phyloP scores from a whole-genome alignment of 257 asterid species.

The Cruciata laevipes region DNA sequence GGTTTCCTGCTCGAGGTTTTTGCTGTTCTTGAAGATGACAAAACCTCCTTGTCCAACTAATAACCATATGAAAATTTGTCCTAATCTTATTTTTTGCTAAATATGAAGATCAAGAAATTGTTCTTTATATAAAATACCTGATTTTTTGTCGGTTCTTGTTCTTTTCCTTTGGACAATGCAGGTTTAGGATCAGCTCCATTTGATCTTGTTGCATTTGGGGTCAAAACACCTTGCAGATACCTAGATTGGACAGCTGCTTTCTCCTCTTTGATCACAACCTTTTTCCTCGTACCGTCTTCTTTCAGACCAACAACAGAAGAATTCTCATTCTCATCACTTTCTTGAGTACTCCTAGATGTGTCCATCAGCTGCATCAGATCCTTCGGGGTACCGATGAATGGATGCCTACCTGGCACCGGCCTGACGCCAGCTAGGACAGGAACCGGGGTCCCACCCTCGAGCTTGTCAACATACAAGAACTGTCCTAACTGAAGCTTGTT shows the following conservation, averaged over 20 bases:
- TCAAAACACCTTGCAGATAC: conserved; percentile 65
- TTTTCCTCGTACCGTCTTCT: conserved; percentile 35
- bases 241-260: conserved; percentile 63
- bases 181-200: conserved; percentile 29
- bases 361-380: conserved; percentile 75
- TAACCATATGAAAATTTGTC: neutral
- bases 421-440: conserved; percentile 64
- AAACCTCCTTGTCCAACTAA: conserved; percentile 29
- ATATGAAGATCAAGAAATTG: neutral
- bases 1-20: conserved; percentile 43
- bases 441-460: conserved; percentile 66
- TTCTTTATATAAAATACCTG: conserved; percentile 44
- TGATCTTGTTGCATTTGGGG: conserved; percentile 35
- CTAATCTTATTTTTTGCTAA: neutral
- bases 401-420: conserved; percentile 76
- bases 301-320: conserved; percentile 15
- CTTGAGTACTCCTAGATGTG: conserved; percentile 32
- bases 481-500: conserved; percentile 76
- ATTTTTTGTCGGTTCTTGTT: conserved; percentile 37
- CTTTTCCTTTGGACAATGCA: conserved; percentile 34
- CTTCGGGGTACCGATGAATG: conserved; percentile 70
- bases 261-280: conserved; percentile 73
- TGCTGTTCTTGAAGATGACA: conserved; percentile 23
- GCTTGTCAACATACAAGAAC: conserved; percentile 65
- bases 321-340: conserved; percentile 9